A percentile compares a stretch with the other conserved stretches of the same genome.
phyloP scores from a whole-genome alignment of 2,329 filamentous ascomycete species.

The Emergomyces pasteurianus region DNA sequence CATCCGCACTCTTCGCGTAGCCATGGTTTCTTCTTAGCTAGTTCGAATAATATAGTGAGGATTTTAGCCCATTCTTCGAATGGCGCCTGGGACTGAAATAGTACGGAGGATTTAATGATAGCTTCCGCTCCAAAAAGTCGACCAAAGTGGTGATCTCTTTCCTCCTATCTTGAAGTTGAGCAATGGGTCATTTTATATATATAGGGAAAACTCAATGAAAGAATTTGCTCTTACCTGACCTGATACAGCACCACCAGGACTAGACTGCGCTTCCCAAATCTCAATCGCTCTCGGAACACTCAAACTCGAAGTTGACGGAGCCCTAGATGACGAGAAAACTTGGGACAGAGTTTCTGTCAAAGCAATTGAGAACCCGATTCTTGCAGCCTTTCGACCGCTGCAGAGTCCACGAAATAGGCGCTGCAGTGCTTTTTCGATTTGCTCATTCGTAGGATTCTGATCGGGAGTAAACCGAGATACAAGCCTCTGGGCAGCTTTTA shows the following conservation, averaged over 20 bases:
- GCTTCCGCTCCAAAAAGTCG: conserved; percentile 79
- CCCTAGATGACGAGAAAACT: conserved; percentile 41
- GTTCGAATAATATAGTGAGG: conserved; percentile 59
- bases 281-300: conserved; percentile 36
- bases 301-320: conserved; percentile 20
- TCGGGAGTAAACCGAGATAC: conserved; percentile 34
- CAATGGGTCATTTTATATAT: conserved; percentile 37
- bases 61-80: conserved; percentile 45
- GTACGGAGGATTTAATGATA: conserved; percentile 64
- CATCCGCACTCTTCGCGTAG: conserved; percentile 77
- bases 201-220: background rate
- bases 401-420: conserved; percentile 77
- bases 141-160: conserved; percentile 74
- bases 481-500: conserved; percentile 34
- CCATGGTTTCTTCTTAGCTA: conserved; percentile 77
- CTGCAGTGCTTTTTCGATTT: conserved; percentile 35
- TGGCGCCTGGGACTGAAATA: conserved; percentile 48
- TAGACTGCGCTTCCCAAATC: conserved; percentile 42
- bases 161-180: conserved; percentile 55
- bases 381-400: conserved; percentile 77
- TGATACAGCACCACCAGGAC: conserved; percentile 39
- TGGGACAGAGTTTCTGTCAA: conserved; percentile 69
- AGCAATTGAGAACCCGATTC: conserved; percentile 80
- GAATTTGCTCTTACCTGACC: conserved; percentile 35
- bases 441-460: conserved; percentile 27